A percentile compares a stretch with the other conserved stretches of the same genome.
phyloP scores from a whole-genome alignment of 2,329 filamentous ascomycete genomes.

The Penicillium sp. region DNA sequence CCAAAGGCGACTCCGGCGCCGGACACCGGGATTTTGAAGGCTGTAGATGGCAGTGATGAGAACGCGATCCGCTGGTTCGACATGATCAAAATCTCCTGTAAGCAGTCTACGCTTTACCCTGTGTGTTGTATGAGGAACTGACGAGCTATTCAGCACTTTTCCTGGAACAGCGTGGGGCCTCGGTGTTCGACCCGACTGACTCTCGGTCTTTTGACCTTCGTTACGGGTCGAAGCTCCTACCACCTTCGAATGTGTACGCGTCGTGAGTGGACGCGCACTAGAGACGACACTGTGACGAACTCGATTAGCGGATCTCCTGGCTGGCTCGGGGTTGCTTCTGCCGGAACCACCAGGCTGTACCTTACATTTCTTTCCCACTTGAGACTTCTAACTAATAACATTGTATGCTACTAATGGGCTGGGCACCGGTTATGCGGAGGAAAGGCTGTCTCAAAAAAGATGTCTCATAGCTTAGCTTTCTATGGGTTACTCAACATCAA shows the following conservation, averaged over 20 bases:
- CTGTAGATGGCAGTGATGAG: slow-evolving; percentile 44
- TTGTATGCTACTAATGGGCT: slow-evolving; percentile 13
- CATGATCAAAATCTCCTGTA: slow-evolving; percentile 46
- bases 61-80: slow-evolving; percentile 49
- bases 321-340: background rate
- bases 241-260: slow-evolving; percentile 32
- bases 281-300: slow-evolving; percentile 14
- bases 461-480: background rate
- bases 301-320: slow-evolving; percentile 7
- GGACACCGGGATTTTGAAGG: slow-evolving; percentile 45
- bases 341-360: background rate
- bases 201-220: slow-evolving; percentile 49
- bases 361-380: background rate
- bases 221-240: slow-evolving; percentile 43
- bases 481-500: background rate
- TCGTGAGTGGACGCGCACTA: slow-evolving; percentile 19
- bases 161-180: slow-evolving; percentile 44
- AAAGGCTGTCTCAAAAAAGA: background rate
- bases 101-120: slow-evolving; percentile 23
- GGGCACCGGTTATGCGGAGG: background rate
- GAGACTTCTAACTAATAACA: slow-evolving; percentile 4
- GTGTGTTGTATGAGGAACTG: background rate
- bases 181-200: slow-evolving; percentile 44
- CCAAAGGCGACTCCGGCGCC: slow-evolving; percentile 45
- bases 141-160: slow-evolving; percentile 35